These are phyloP conservation scores for Calendula officinalis DNA, from an alignment of 129 eudicot genomes.

Conservation along the genomic window DNA sequence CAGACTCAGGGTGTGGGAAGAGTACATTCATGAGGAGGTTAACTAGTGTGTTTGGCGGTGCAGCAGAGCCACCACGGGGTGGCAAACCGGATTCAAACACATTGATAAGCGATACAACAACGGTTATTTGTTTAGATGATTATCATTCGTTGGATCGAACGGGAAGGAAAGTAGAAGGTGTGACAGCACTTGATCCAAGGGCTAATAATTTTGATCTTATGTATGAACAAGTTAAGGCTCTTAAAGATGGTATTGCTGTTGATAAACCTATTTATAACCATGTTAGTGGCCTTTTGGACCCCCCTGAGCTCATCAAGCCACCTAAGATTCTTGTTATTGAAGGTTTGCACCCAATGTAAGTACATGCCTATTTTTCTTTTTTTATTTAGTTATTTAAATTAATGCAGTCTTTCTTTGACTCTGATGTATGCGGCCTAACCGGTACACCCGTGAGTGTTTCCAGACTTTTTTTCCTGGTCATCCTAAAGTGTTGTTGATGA, in stretches of 20 bases:
- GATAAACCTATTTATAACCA: constrained; percentile 92
- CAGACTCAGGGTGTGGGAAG: constrained; percentile 98
- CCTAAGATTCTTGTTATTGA: constrained; percentile 96
- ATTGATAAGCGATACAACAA: constrained; percentile 86
- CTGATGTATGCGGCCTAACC: too few relatives aligned
- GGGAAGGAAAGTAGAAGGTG: constrained; percentile 88
- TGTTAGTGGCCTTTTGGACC: constrained; percentile 85
- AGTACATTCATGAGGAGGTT: constrained; percentile 96
- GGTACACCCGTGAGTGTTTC: too few relatives aligned
- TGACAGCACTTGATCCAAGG: constrained; percentile 89
- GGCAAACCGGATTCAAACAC: constrained; percentile 99
- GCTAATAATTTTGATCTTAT: constrained; percentile 93
- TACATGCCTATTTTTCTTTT: not conserved
- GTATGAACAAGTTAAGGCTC: constrained; percentile 93
- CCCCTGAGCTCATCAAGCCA: constrained; percentile 90
- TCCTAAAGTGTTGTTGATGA: too few relatives aligned
- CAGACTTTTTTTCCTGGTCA: too few relatives aligned
- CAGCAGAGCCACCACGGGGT: constrained; percentile 93
- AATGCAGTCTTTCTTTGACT: too few relatives aligned
- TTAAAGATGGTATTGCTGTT: constrained; percentile 67
- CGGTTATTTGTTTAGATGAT: constrained; percentile 92
- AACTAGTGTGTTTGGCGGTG: constrained; percentile 97
- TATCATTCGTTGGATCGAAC: constrained; percentile 89
- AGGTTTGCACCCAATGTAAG: constrained; percentile 98
- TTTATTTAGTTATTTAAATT: too few relatives aligned